These are phyloP conservation scores for Pestalotiopsis sp. DNA, from an alignment of 2,329 filamentous ascomycete genomes.

Conservation along the genomic window DNA sequence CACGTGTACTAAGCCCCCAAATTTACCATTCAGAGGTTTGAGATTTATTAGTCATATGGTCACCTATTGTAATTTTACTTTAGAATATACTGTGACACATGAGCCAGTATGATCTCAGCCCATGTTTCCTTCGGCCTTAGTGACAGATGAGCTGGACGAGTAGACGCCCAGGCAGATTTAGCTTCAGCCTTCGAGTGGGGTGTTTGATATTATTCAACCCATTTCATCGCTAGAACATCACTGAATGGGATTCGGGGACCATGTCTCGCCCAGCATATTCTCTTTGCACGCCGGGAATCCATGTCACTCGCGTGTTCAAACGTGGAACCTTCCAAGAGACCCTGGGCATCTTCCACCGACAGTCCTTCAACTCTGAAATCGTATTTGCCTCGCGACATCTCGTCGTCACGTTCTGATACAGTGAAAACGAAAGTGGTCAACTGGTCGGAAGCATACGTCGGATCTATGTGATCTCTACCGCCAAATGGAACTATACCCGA, in stretches of 20 bases:
- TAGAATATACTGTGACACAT: neutral
- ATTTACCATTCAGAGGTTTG: neutral
- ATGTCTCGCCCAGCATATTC: no score
- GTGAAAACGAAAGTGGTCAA: slow-evolving; percentile 13
- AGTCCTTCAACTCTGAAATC: neutral
- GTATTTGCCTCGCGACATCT: slow-evolving; percentile 43
- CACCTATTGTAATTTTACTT: neutral
- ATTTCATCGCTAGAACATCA: no score
- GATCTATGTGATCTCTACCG: neutral
- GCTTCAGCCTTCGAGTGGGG: no score
- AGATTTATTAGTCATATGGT: neutral
- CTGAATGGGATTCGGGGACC: no score
- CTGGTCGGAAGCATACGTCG: slow-evolving; percentile 10
- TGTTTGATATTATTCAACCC: no score
- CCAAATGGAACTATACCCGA: slow-evolving; percentile 12
- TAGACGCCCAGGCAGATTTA: no score
- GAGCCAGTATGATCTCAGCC: no score
- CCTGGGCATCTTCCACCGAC: neutral
- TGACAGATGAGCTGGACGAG: no score
- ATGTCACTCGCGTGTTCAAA: no score
- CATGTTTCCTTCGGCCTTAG: no score
- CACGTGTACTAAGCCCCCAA: neutral
- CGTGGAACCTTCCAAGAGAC: neutral
- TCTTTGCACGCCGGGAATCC: no score
- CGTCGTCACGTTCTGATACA: slow-evolving; percentile 15